These are phyloP conservation scores for Penicillium antarcticum DNA, from an alignment of 495 filamentous ascomycete genomes.

Conservation along the genomic window DNA sequence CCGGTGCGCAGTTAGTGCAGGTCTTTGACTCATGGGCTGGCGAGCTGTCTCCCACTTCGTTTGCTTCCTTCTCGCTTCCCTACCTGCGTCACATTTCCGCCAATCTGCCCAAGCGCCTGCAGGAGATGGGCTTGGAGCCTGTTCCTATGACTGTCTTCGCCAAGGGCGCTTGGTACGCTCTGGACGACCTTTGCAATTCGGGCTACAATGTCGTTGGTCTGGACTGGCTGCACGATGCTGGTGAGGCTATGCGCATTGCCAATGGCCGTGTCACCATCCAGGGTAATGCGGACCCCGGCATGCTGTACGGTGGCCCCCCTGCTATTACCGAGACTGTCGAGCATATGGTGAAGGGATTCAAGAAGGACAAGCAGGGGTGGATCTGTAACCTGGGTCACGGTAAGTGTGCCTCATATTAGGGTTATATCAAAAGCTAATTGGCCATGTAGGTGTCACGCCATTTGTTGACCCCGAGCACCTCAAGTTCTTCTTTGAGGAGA, in stretches of 20 bases:
- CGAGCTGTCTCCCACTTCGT: conserved; percentile 79
- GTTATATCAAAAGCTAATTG: conserved; percentile 15
- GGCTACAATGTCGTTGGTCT: conserved; percentile 92
- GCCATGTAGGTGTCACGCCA: conserved; percentile 72
- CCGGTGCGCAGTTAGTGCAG: conserved; percentile 88
- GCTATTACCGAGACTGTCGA: conserved; percentile 78
- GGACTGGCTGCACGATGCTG: conserved; percentile 92
- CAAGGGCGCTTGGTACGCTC: conserved; percentile 97
- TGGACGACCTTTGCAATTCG: conserved; percentile 80
- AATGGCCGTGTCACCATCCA: conserved; percentile 77
- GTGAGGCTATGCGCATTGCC: conserved; percentile 74
- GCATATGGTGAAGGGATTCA: conserved; percentile 83
- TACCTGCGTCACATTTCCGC: conserved; percentile 81
- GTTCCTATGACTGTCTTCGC: conserved; percentile 99
- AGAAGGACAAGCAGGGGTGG: conserved; percentile 83
- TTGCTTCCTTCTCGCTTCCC: conserved; percentile 79
- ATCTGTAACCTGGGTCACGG: conserved; percentile 88
- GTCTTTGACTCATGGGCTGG: conserved; percentile 99
- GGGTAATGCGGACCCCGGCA: conserved; percentile 92
- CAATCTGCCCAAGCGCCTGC: conserved; percentile 67
- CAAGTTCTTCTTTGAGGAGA: conserved; percentile 89
- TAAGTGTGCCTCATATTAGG: conserved; percentile 33
- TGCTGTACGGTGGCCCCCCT: conserved; percentile 78
- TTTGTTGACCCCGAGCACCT: conserved; percentile 90
- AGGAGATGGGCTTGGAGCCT: conserved; percentile 66